Evolutionary conservation across 129 eudicot genomes (phyloP), one percentile per base, ranked within the genome.

Genomic region (Helianthus tuberosus): DNA sequence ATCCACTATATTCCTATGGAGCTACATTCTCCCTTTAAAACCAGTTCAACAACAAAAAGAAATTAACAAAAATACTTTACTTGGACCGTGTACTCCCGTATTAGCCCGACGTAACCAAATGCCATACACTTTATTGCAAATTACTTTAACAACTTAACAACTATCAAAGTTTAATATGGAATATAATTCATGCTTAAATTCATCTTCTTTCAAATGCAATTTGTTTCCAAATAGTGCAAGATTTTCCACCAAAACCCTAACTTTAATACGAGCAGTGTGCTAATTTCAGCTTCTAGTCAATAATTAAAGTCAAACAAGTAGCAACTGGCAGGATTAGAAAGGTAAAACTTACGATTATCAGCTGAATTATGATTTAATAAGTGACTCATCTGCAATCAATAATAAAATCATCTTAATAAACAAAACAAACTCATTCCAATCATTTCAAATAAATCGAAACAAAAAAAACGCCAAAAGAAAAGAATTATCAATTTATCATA

Each of bases 321-420:
- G 44, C 44, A 47, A 76, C 29, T 17, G 2, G 11, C 58, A 68
- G 39, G 27, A 47, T 52, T 74, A 2, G 15, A 43, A 38, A 55
- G 9, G 29, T 29, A 7, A 51, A 41, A 78, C 90, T 77, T 88
- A 85, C 94, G 83, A 29, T 32, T 36, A 58, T 66, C 88, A 32
- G 65, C 65, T 20, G 84, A 68, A 68, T 75, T 79, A 27, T 72
- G 79, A 69, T 85, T 86, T 77, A 69, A 44, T 55, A 78, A 74
- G 43, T 55, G 69, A 80, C 81, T 85, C 88, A 80, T 85, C 90
- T 88, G 86, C 76, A 83, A 74, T 51, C 69, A 39, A 53, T 13
- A 20, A 65, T 15, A 64, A 77, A 64, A 59, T 51, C 44, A 27
- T 27, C 1, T 27, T 27, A 27, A 27, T 27, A 27, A 27, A 3